Base-by-base conservation (phyloP, 139 green algal genomes). In the Picochlorum sp. region DNA sequence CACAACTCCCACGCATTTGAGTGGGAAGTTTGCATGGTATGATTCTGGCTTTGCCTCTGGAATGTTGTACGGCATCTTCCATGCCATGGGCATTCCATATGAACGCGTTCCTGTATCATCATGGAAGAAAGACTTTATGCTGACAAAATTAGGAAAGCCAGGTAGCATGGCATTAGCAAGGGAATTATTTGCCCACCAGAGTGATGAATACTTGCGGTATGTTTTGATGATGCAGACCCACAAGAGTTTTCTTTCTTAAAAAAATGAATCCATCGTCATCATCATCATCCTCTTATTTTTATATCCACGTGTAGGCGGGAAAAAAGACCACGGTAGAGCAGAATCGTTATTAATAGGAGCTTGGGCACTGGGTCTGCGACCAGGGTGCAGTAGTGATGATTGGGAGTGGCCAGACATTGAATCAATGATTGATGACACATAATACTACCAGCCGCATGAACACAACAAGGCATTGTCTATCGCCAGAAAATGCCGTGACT, bases 281-380 rank as follows among this genome's bases (percentile, higher is more conserved):
- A 30, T 30, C 26, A 5, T 28, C 26, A 28, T 28, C 26, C 26
- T 1, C 30, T 62, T 52, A 45, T 13, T 0, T 52, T 49, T 62
- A 16, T 55, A 45, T 52, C 0, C 18, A 21, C 24, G 47, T 52
- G 47, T 68, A 92, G 81, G 59, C 71, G 80, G 80, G 28, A 92
- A 91, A 68, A 88, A 87, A 41, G 80, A 95, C 62, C 88, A 95
- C 52, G 88, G 88, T 6, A 61, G 88, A 11, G 88, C 87, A 1
- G 88, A 95, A 60, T 82, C 86, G 4, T 69, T 95, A 65, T 74
- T 95, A 4, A 80, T 95, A 8, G 83, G 77, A 6, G 82, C 84
- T 6, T 95, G 82, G 78, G 79, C 58, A 0, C 57, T 82, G 59
- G 80, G 80, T 5, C 51, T 81, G 16, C 26, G 73, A 21, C n/a